Percentiles rank a stretch among this genome's conserved stretches.
phyloP scores from a whole-genome alignment of 1,139 yeast species.

The Pichia sp. region DNA sequence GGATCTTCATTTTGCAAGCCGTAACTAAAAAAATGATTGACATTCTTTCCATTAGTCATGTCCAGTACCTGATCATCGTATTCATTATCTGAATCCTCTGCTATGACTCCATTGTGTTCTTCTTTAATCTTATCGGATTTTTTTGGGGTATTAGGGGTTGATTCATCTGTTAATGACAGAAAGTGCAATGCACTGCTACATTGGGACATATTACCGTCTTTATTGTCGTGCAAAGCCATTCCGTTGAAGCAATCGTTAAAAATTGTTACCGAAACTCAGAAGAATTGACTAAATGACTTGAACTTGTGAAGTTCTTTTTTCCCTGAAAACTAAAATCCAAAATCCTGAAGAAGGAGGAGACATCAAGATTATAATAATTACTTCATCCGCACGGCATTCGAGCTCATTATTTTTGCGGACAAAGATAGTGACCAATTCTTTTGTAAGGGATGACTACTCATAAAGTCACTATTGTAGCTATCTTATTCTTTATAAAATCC shows the following conservation, averaged over 20 bases:
- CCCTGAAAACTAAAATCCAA: no score
- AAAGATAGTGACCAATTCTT: background rate
- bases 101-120: background rate
- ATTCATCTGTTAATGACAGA: slow-evolving; percentile 6
- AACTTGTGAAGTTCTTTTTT: no score
- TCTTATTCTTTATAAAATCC: background rate
- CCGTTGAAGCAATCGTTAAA: background rate
- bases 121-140: background rate
- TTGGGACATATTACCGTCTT: background rate
- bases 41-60: background rate
- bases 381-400: background rate
- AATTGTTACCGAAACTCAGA: background rate
- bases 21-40: slow-evolving; percentile 8
- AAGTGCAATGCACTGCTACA: background rate
- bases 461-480: background rate
- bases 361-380: no score
- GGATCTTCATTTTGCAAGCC: slow-evolving; percentile 5
- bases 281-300: no score
- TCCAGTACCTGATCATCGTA: background rate
- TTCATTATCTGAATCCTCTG: slow-evolving; percentile 5
- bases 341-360: no score
- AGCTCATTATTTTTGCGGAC: background rate
- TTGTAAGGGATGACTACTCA: no score
- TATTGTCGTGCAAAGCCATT: background rate
- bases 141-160: background rate